Conservation (phyloP, 1,139 yeast genomes). For the Suhomyces bribrorum region DNA sequence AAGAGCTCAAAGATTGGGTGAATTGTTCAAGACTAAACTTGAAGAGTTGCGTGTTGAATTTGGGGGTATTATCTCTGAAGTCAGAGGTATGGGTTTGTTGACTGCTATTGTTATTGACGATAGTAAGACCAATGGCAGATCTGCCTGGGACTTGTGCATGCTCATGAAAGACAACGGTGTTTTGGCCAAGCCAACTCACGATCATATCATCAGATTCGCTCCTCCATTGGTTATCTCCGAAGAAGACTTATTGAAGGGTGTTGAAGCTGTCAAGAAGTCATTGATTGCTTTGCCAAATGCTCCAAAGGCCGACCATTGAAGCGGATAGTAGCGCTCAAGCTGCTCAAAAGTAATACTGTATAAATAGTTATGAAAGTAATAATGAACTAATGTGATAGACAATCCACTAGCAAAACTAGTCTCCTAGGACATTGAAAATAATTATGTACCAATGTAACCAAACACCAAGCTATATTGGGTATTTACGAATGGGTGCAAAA, state of each 20-base stretch:
- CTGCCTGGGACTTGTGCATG: slow-evolving; percentile 96
- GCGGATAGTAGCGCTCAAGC: background rate
- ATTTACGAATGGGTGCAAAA: too few relatives aligned
- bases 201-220: slow-evolving; percentile 90
- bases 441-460: too few relatives aligned
- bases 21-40: slow-evolving; percentile 66
- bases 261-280: slow-evolving; percentile 65
- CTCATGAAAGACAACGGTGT: slow-evolving; percentile 88
- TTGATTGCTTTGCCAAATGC: slow-evolving; percentile 62
- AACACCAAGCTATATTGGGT: too few relatives aligned
- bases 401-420: too few relatives aligned
- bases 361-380: slow-evolving; percentile 7
- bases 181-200: slow-evolving; percentile 96
- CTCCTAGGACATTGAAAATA: too few relatives aligned
- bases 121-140: slow-evolving; percentile 78
- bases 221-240: slow-evolving; percentile 93
- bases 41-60: slow-evolving; percentile 59
- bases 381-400: background rate
- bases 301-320: slow-evolving; percentile 43
- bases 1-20: slow-evolving; percentile 73
- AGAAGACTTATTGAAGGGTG: slow-evolving; percentile 82
- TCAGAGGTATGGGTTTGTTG: slow-evolving; percentile 89
- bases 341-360: slow-evolving; percentile 2
- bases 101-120: slow-evolving; percentile 92
- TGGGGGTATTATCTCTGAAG: slow-evolving; percentile 79